Percentiles rank a stretch among this genome's conserved stretches.
phyloP scores from a whole-genome alignment of 192 early-diverging fungal genomes.

The Coemansia sp. region DNA sequence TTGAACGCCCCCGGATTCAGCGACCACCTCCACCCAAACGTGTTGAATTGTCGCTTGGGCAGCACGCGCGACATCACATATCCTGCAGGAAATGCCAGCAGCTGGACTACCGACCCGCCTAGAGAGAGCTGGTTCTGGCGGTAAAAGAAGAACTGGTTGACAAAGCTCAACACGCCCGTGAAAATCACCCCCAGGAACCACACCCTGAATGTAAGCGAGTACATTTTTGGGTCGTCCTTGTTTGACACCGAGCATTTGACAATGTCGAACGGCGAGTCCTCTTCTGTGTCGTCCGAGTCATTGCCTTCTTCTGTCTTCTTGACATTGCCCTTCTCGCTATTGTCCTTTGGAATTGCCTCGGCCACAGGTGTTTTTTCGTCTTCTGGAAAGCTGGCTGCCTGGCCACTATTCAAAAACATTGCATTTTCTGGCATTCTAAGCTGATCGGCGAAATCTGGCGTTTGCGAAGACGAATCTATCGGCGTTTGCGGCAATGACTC shows the following conservation, averaged over 20 bases:
- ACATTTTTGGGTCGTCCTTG: conserved; percentile 65
- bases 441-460: conserved; percentile 8
- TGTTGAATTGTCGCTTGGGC: conserved; percentile 55
- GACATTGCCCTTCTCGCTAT: conserved; percentile 19
- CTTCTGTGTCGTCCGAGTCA: conserved; percentile 17
- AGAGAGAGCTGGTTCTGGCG: conserved; percentile 77
- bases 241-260: conserved; percentile 69
- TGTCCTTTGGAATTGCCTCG: not conserved
- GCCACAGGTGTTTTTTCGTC: conserved; percentile 20
- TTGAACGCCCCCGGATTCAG: conserved; percentile 85
- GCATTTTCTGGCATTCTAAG: conserved; percentile 10
- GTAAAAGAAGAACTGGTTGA: conserved; percentile 85
- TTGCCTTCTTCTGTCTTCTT: conserved; percentile 19
- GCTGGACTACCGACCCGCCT: conserved; percentile 67
- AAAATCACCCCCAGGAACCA: conserved; percentile 73
- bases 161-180: conserved; percentile 62
- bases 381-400: conserved; percentile 24
- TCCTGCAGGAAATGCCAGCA: conserved; percentile 79
- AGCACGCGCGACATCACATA: conserved; percentile 62
- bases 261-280: conserved; percentile 63
- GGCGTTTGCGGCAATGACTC: not conserved
- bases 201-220: conserved; percentile 72
- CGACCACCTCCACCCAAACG: conserved; percentile 56
- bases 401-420: not conserved
- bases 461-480: not conserved